Evolutionary conservation across 1,139 yeast genomes (phyloP).

Genomic region (Wickerhamomyces sp.): DNA sequence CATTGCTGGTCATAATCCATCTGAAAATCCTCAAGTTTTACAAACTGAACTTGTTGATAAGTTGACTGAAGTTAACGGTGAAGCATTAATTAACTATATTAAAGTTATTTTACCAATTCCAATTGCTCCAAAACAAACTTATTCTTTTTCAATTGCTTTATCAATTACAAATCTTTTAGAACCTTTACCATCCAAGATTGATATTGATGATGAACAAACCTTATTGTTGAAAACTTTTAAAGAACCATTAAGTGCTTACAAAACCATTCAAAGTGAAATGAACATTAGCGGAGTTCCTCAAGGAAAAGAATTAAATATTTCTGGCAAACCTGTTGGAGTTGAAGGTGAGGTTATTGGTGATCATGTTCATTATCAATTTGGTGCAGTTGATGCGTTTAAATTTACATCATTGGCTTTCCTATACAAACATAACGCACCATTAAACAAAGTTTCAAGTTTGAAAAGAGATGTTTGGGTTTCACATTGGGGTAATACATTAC

Average conservation of each 20-base stretch:
- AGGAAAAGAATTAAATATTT: slow-evolving; percentile 34
- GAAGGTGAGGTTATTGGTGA: slow-evolving; percentile 30
- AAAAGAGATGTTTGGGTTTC: slow-evolving; percentile 82
- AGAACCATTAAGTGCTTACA: slow-evolving; percentile 60
- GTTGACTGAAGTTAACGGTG: slow-evolving; percentile 23
- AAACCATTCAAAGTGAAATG: slow-evolving; percentile 47
- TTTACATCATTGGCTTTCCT: slow-evolving; percentile 47
- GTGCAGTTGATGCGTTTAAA: slow-evolving; percentile 43
- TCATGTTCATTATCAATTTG: slow-evolving; percentile 56
- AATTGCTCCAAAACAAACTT: slow-evolving; percentile 55
- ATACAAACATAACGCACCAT: slow-evolving; percentile 65
- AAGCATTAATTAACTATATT: slow-evolving; percentile 31
- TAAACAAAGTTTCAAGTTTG: slow-evolving; percentile 54
- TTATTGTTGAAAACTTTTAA: slow-evolving; percentile 52
- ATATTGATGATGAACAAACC: slow-evolving; percentile 58
- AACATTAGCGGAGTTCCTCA: slow-evolving; percentile 48
- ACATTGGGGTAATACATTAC: slow-evolving; percentile 61
- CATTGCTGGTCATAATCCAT: slow-evolving; percentile 26
- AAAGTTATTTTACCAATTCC: slow-evolving; percentile 57
- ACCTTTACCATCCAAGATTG: slow-evolving; percentile 63
- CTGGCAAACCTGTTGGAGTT: slow-evolving; percentile 12
- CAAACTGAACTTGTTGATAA: slow-evolving; percentile 31
- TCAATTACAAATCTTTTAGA: slow-evolving; percentile 44
- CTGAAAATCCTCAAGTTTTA: slow-evolving; percentile 25
- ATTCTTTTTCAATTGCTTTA: slow-evolving; percentile 47